Conservation (phyloP, 257 asterid species). For the Petunia axillaris region DNA sequence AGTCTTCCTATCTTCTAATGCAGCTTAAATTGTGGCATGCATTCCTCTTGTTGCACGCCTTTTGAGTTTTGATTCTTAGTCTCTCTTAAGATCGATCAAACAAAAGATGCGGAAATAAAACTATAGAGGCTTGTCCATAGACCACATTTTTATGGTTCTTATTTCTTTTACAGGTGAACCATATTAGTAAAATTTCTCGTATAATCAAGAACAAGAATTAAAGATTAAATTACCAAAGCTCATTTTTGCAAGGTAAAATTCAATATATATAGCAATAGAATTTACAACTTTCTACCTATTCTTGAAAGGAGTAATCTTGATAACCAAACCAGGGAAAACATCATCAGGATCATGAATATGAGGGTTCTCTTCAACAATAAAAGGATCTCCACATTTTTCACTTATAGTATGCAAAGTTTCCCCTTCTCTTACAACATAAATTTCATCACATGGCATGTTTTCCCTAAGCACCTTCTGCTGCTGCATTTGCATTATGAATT, state of each 20-base stretch:
- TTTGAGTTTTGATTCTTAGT: background rate
- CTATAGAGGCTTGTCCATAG: background rate
- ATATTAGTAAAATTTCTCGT: background rate
- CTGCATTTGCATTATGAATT: conserved; percentile 22
- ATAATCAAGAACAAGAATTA: background rate
- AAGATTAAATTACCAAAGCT: background rate
- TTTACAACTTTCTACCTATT: conserved; percentile 24
- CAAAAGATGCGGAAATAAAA: background rate
- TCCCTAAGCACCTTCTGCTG: background rate
- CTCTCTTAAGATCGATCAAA: background rate
- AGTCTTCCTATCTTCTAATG: too few species aligned
- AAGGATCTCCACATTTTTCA: conserved; percentile 83
- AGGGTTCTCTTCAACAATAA: conserved; percentile 83
- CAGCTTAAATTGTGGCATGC: too few species aligned
- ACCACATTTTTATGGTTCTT: background rate
- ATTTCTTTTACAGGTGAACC: background rate
- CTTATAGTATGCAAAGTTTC: conserved; percentile 79
- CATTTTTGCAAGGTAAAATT: background rate
- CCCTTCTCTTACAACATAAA: conserved; percentile 77
- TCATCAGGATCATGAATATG: conserved; percentile 90
- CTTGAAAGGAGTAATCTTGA: conserved; percentile 68
- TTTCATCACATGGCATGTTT: conserved; percentile 62
- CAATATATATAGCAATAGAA: background rate
- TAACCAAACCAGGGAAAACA: conserved; percentile 81
- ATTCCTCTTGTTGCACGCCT: background rate